phyloP scores from a whole-genome alignment of 106 monocot species.

The Ottelia alismoides region DNA sequence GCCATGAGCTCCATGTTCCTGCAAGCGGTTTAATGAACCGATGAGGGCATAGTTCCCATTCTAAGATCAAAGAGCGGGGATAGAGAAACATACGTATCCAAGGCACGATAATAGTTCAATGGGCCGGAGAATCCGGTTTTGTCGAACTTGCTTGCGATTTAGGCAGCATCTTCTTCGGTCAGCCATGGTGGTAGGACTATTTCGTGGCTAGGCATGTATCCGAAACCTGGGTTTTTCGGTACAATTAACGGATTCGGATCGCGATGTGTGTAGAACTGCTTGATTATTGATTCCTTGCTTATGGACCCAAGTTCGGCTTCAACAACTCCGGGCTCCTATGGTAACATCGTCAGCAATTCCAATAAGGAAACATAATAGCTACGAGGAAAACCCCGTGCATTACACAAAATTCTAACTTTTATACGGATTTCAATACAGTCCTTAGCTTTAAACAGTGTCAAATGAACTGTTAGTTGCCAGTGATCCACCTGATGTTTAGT shows the following conservation, averaged over 20 bases:
- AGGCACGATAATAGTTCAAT: slow-evolving; percentile 55
- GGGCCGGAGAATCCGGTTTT: slow-evolving; percentile 30
- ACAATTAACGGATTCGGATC: slow-evolving; percentile 4
- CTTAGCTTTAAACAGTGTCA: too few relatives aligned
- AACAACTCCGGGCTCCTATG: slow-evolving; percentile 8
- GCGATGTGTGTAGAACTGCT: neutral
- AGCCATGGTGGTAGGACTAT: slow-evolving; percentile 11
- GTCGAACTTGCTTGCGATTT: slow-evolving; percentile 12
- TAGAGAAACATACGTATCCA: too few relatives aligned
- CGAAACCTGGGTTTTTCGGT: slow-evolving; percentile 7
- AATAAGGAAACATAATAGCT: too few relatives aligned
- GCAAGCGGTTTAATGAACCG: too few relatives aligned
- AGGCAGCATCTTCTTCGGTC: slow-evolving; percentile 11
- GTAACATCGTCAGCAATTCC: too few relatives aligned
- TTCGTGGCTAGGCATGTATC: neutral
- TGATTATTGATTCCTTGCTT: neutral
- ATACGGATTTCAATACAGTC: too few relatives aligned
- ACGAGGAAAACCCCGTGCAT: too few relatives aligned
- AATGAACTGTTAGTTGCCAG: too few relatives aligned
- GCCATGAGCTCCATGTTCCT: too few relatives aligned
- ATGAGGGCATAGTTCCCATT: too few relatives aligned
- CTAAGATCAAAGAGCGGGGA: too few relatives aligned
- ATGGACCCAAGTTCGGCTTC: slow-evolving; percentile 4
- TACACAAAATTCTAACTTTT: too few relatives aligned
- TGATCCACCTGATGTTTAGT: neutral